Evolutionary conservation across 176 grass and related monocot species (phyloP).

Genomic region (Ensete glaucum): DNA sequence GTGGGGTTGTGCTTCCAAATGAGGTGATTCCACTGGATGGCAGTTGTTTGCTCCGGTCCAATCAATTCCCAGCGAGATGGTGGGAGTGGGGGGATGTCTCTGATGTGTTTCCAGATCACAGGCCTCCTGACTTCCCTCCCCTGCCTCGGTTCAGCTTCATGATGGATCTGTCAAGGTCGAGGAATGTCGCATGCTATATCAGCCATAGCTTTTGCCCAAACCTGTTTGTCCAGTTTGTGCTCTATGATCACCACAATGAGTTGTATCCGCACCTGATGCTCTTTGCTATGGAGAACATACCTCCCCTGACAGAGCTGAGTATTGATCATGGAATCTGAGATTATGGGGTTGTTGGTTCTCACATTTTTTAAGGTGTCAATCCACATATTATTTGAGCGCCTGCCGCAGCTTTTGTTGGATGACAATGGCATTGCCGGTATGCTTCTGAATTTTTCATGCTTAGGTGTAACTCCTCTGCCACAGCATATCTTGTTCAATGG

Average conservation of each 20-base stretch:
- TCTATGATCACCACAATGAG: constrained; percentile 82
- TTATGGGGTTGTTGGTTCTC: background rate
- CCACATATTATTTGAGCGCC: no score
- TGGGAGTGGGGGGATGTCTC: constrained; percentile 92
- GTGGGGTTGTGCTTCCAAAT: constrained; percentile 62
- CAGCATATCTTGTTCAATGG: no score
- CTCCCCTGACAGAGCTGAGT: constrained; percentile 91
- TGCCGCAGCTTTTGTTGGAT: no score
- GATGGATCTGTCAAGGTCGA: constrained; percentile 75
- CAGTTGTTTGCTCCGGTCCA: constrained; percentile 49
- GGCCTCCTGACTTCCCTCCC: constrained; percentile 40
- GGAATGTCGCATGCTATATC: constrained; percentile 98
- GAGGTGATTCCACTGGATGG: constrained; percentile 33
- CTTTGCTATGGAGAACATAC: constrained; percentile 95
- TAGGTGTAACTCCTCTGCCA: no score
- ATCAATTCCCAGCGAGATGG: constrained; percentile 70
- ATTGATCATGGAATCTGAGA: constrained; percentile 92
- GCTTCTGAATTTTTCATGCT: no score
- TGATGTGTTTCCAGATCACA: constrained; percentile 71
- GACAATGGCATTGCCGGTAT: no score
- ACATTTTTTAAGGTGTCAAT: no score
- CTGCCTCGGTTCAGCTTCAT: constrained; percentile 51
- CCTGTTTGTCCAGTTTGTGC: constrained; percentile 86
- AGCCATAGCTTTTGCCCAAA: constrained; percentile 96
- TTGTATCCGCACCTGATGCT: constrained; percentile 88